phyloP scores from a whole-genome alignment of 176 grass and related monocot species.

The Rhynchospora tenuis region DNA sequence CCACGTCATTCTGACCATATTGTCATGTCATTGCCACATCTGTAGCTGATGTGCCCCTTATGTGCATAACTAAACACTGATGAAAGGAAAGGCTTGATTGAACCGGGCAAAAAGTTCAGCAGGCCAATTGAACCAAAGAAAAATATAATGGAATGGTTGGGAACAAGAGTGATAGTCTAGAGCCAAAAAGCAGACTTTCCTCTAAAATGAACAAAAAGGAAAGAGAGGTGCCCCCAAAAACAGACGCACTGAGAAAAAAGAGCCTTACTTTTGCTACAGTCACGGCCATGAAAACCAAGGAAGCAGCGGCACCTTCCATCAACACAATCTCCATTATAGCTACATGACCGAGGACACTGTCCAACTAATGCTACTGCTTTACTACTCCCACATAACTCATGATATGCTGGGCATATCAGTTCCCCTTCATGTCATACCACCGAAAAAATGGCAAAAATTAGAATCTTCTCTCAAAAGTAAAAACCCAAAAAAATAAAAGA shows the following conservation, averaged over 20 bases:
- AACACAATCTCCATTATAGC: constrained; percentile 87
- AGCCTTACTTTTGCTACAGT: constrained; percentile 85
- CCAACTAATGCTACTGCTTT: constrained; percentile 44
- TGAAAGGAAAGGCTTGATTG: neutral
- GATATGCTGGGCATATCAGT: constrained; percentile 90
- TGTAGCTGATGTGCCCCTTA: neutral
- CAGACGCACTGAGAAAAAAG: neutral
- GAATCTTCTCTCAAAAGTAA: neutral
- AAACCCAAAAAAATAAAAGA: constrained; percentile 24
- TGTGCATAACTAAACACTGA: neutral
- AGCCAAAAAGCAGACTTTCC: neutral
- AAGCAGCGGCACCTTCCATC: constrained; percentile 91
- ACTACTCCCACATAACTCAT: constrained; percentile 58
- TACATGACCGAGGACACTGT: constrained; percentile 67
- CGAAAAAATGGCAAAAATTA: neutral
- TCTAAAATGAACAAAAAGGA: neutral
- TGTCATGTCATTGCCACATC: neutral
- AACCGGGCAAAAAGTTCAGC: neutral
- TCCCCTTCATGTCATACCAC: constrained; percentile 59
- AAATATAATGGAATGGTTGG: neutral
- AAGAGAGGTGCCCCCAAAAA: neutral
- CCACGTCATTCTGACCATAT: neutral
- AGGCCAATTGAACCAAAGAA: neutral
- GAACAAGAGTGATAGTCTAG: neutral
- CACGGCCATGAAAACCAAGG: constrained; percentile 75